phyloP scores from a whole-genome alignment of 2,329 filamentous ascomycete species.

The Beauveria sp. region DNA sequence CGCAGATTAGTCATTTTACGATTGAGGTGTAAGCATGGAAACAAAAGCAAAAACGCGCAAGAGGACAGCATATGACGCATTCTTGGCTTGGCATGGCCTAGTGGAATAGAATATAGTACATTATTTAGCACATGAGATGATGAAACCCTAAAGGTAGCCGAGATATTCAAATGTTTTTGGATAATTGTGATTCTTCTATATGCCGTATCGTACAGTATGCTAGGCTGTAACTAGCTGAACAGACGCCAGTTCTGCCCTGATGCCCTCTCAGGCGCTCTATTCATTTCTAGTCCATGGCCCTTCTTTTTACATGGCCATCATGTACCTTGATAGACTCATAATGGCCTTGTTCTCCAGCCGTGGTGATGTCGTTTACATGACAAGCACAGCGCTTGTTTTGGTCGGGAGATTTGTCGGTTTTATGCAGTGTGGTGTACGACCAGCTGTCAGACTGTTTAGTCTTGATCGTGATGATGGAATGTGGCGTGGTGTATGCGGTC shows the following conservation, averaged over 20 bases:
- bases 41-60: neutral
- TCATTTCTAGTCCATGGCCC: neutral
- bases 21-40: slow-evolving; percentile 48
- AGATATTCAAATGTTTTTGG: neutral
- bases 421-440: neutral
- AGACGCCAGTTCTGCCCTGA: neutral
- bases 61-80: neutral
- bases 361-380: neutral
- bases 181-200: neutral
- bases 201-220: neutral
- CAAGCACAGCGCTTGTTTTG: neutral
- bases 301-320: neutral
- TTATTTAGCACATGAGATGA: neutral
- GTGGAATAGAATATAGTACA: neutral
- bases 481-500: neutral
- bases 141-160: neutral
- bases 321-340: neutral
- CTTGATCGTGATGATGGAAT: neutral
- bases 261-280: neutral
- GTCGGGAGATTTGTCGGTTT: slow-evolving; percentile 8
- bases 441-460: neutral
- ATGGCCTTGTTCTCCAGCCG: neutral
- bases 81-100: neutral
- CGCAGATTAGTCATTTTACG: slow-evolving; percentile 64
- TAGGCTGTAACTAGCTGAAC: neutral